phyloP scores from a whole-genome alignment of 352 stramenopile species.

The Blastocystis sp. region DNA sequence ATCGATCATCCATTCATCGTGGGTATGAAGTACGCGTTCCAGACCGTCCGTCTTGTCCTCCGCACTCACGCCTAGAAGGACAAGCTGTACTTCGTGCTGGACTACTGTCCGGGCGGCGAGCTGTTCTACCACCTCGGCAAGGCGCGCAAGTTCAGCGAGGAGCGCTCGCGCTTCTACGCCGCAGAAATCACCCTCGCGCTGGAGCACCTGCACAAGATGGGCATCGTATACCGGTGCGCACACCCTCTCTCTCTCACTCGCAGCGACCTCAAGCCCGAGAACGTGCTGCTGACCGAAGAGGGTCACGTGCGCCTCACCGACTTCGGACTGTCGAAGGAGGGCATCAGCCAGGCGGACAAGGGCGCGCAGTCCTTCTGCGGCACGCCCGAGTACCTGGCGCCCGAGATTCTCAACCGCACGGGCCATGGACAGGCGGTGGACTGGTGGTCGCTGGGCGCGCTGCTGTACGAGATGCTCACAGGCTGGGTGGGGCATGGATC shows the following conservation, averaged over 20 bases:
- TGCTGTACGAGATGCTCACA: constrained; percentile 90
- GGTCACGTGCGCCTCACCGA: constrained; percentile 95
- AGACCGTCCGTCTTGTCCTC: constrained; percentile 76
- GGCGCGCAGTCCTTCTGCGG: constrained; percentile 94
- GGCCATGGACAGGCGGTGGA: constrained; percentile 93
- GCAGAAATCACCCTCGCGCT: constrained; percentile 93
- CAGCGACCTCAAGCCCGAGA: constrained; percentile 94
- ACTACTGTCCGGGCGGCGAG: constrained; percentile 93
- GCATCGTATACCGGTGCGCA: constrained; percentile 71
- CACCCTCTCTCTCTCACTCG: constrained; percentile 85
- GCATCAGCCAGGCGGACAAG: constrained; percentile 87
- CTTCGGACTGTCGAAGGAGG: constrained; percentile 95
- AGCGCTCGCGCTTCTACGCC: constrained; percentile 89
- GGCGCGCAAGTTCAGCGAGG: constrained; percentile 88
- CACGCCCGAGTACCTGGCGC: constrained; percentile 96
- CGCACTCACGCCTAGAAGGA: constrained; percentile 72
- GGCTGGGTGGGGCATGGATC: constrained; percentile 73
- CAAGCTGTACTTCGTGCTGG: constrained; percentile 95
- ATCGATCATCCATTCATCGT: constrained; percentile 80
- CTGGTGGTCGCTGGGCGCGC: constrained; percentile 88
- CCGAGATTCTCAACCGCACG: constrained; percentile 92
- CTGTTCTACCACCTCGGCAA: constrained; percentile 87
- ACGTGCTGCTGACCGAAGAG: constrained; percentile 90
- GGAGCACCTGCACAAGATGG: constrained; percentile 84
- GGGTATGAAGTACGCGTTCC: constrained; percentile 87